Base-by-base conservation (phyloP, 2,329 filamentous ascomycete genomes). In the Gliomastix tumulicola region DNA sequence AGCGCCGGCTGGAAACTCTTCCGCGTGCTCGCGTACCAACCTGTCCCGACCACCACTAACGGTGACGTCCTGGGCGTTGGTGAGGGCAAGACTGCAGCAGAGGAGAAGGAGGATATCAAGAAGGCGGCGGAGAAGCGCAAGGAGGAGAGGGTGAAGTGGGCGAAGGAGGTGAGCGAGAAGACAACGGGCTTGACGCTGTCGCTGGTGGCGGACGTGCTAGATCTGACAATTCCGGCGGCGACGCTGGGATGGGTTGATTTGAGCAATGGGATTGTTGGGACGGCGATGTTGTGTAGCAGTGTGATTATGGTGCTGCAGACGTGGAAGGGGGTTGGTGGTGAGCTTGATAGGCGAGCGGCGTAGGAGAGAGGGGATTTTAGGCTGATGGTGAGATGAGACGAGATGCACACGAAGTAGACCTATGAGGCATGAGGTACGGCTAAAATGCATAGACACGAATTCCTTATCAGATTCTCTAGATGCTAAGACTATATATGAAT, bases 281-380 rank as follows among this genome's bases (percentile, higher is more conserved):
- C 69, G 11, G 68, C 70, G 8, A 82, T 80, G 70, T 57, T 82
- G 16, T 48, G 74, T 17, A 80, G 79, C 35, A 83, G 81, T 1
- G 32, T 82, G 5, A 50, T 86, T 32, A 78, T 79, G 9, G 70
- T 71, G 2, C 53, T 61, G 44, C 74, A 77, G 44, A 71, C 80
- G 3, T 87, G 82, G 82, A 66, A 72, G 40, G 62, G 63, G 37
- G 69, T 66, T 32, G 53, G 49, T 3, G 36, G 39, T 17, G 42
- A 51, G n/a, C 43, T 59, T 17, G 43, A 44, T 21, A 43, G 35
- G 30, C 20, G 27, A 7, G 15, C 27, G 36, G 30, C 25, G n/a
- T n/a, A n/a, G n/a, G n/a, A n/a, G n/a, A n/a, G n/a, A n/a, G n/a
- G n/a, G n/a, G n/a, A n/a, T n/a, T n/a, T n/a, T n/a, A n/a, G n/a